These are phyloP conservation scores for Gossypium sturtianum DNA, from an alignment of 345 rosid genomes.

Conservation along the genomic window DNA sequence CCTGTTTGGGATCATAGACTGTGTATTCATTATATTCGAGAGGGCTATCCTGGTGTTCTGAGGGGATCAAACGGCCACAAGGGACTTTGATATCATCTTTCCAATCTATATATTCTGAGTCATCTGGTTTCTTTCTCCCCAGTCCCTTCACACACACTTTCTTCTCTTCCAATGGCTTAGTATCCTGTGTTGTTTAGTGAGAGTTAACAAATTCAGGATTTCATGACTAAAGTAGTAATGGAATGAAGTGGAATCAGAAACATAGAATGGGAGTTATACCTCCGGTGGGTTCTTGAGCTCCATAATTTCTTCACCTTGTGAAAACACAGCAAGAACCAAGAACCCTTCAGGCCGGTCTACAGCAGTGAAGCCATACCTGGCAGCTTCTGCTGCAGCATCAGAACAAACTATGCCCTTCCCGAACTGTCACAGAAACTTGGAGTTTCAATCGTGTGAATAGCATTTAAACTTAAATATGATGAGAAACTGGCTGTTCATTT, in stretches of 20 bases:
- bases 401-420: constrained; percentile 80
- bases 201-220: background rate
- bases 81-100: constrained; percentile 65
- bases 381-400: constrained; percentile 83
- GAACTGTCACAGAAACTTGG: constrained; percentile 29
- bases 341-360: constrained; percentile 78
- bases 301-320: constrained; percentile 46
- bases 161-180: constrained; percentile 49
- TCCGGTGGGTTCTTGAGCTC: constrained; percentile 49
- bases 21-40: constrained; percentile 80
- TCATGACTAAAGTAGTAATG: background rate
- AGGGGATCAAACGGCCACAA: constrained; percentile 59
- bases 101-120: constrained; percentile 58
- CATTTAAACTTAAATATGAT: background rate
- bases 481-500: background rate
- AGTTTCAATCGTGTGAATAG: background rate
- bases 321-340: constrained; percentile 52
- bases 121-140: constrained; percentile 72
- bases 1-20: constrained; percentile 76
- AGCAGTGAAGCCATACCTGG: constrained; percentile 67
- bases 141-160: constrained; percentile 62
- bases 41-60: constrained; percentile 52
- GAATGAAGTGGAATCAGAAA: background rate
- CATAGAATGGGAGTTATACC: constrained; percentile 14
- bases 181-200: constrained; percentile 31